phyloP scores from a whole-genome alignment of 257 asterid species.

The Apocynum venetum region DNA sequence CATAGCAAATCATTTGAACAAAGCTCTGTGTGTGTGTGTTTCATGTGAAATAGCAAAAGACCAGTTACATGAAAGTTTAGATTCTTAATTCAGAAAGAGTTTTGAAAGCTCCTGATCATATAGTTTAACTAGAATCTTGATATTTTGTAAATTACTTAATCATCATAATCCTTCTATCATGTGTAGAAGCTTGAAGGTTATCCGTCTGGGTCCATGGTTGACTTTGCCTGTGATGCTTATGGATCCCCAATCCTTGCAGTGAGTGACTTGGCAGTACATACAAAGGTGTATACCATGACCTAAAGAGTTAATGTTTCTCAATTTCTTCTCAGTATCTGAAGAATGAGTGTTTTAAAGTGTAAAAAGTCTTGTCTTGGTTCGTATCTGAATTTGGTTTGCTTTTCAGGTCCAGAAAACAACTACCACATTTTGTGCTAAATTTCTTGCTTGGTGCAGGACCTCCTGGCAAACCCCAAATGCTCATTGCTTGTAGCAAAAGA shows the following conservation, averaged over 20 bases:
- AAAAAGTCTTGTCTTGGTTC: neutral
- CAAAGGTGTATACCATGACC: constrained; percentile 49
- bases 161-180: constrained; percentile 2
- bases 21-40: too few relatives aligned
- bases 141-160: neutral
- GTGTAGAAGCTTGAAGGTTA: constrained; percentile 83
- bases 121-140: neutral
- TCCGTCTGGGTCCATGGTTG: constrained; percentile 95
- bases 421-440: constrained; percentile 5
- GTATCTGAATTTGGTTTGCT: neutral
- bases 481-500: constrained; percentile 94
- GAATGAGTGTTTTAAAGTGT: neutral
- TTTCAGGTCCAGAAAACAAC: neutral
- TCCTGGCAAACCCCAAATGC: constrained; percentile 76
- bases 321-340: constrained; percentile 4
- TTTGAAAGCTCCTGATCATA: neutral
- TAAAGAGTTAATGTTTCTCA: neutral
- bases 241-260: constrained; percentile 86
- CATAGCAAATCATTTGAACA: neutral
- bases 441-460: constrained; percentile 62
- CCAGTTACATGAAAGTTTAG: neutral
- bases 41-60: too few relatives aligned
- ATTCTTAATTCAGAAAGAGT: neutral
- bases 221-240: constrained; percentile 87
- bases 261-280: constrained; percentile 83